Base-by-base conservation (phyloP, 78 protist species). In the Thecamonas trahens region DNA sequence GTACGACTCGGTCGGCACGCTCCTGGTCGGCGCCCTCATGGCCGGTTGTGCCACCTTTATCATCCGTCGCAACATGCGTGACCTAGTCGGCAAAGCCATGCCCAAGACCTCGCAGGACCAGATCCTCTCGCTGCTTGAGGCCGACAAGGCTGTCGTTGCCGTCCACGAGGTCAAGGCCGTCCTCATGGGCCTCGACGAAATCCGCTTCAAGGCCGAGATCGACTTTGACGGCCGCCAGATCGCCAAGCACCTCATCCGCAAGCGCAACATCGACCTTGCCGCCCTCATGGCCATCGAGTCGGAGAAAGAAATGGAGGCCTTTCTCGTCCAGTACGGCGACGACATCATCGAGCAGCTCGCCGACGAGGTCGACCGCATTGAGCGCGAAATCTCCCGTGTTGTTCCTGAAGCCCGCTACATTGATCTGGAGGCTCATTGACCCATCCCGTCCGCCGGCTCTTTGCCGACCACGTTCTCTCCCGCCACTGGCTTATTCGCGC, bases 131-230 rank as follows among this genome's bases (percentile, higher is more conserved):
- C n/a, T n/a, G n/a, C n/a, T n/a, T n/a, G n/a, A n/a, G n/a, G n/a
- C n/a, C n/a, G n/a, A n/a, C n/a, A n/a, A n/a, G n/a, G n/a, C n/a
- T n/a, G 70, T 76, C 53, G 40, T 13, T 9, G 47, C 69, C 38
- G 53, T 64, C 26, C 82, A 76, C 62, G 74, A 66, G 55, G 74
- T 76, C 32, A 76, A 76, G 49, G 67, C 74, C 6, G 49, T 60
- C 39, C 29, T 39, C 34, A 52, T 76, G 40, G 74, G 74, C 11
- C 50, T 74, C 22, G 60, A 45, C 38, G 42, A 55, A 4, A 59
- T 66, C 35, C 73, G 82, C 37, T 67, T 76, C 68, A 76, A 76
- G 70, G 71, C 72, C 49, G 79, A 73, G 70, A 73, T 73, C 40
- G 58, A 61, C 54, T 49, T 73, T 54, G 69, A 73, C 70, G 71